Evolutionary conservation across 169 alveolate species (phyloP).

Genomic region (Eimeria sp.): DNA sequence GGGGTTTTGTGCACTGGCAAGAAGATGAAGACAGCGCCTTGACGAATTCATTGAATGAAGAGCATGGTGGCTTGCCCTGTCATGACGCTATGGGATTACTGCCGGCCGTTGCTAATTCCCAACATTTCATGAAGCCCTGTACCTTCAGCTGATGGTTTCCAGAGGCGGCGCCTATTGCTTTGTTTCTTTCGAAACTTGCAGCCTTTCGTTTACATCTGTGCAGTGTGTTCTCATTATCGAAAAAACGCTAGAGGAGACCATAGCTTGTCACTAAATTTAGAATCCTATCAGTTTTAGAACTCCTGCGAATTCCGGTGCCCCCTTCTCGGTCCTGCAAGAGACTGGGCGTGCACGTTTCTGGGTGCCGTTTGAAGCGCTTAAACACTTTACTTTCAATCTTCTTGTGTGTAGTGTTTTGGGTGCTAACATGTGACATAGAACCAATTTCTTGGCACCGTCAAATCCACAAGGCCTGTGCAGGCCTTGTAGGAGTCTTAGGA

Average conservation of each 20-base stretch:
- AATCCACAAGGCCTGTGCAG: too few species aligned
- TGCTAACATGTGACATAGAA: neutral
- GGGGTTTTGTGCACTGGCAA: neutral
- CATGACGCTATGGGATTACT: constrained; percentile 4
- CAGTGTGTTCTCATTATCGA: neutral
- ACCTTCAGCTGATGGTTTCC: constrained; percentile 36
- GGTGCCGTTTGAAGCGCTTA: constrained; percentile 19
- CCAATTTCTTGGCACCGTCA: neutral
- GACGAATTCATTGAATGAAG: neutral
- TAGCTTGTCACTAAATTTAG: constrained; percentile 41
- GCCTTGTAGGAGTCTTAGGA: too few species aligned
- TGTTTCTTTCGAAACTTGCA: constrained; percentile 9
- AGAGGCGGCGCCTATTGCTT: constrained; percentile 15
- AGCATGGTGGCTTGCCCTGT: neutral
- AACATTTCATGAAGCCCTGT: constrained; percentile 5
- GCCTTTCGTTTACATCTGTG: neutral
- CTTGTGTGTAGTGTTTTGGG: neutral
- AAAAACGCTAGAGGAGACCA: constrained; percentile 1
- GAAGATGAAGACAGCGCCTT: neutral
- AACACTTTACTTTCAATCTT: neutral
- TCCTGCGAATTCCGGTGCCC: constrained; percentile 20
- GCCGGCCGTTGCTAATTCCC: neutral
- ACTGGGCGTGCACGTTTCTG: neutral
- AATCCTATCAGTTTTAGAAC: constrained; percentile 25
- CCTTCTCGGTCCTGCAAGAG: constrained; percentile 15